Evolutionary conservation across 2,329 filamentous ascomycete species (phyloP), one percentile per base, ranked within the genome.

Genomic region (Ophiostoma tasmaniense): DNA sequence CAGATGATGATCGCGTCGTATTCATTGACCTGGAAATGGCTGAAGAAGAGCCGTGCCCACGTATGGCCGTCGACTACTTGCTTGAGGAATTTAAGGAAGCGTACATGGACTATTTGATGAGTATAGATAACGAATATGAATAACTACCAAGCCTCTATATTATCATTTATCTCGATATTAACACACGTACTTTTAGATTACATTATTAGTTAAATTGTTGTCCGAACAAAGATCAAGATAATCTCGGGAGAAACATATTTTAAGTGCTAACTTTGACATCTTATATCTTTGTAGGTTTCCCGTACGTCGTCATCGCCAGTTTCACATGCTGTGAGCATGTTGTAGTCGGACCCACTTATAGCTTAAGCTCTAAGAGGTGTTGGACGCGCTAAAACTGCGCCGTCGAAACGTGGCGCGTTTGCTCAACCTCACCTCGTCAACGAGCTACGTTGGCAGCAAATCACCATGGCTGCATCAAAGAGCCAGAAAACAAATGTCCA

Each of bases 1-100:
- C 55, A 2, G 55, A 61, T 14, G 55, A 61, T 17, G 55, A 11
- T 2, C 55, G 55, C 25, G 25, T 30, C 28, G 55, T 61, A 2
- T 61, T 61, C 22, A 61, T 61, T 6, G 55, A 61, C 55, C 55
- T 61, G 55, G 55, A 61, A 30, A 61, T 61, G 55, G 55, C 55
- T 4, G 55, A 61, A 3, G 55, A 61, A 13, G 22, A 61, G 13
- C 2, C 22, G 10, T 1, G 5, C 55, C 55, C 55, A 30, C 5
- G 1, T 14, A 1, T 11, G 55, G 7, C 10, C 25, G 55, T 61
- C 11, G 2, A 30, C 8, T 61, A 30, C 25, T 11, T 61, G 55
- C 55, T 61, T 30, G 3, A 13, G n/a, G 25, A 30, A 20, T 61
- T 61, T 14, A 6, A 33, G 25, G 4, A 28, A 1, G 22, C 11